Base-by-base conservation (phyloP, 495 filamentous ascomycete genomes). In the Annulohypoxylon stygium region DNA sequence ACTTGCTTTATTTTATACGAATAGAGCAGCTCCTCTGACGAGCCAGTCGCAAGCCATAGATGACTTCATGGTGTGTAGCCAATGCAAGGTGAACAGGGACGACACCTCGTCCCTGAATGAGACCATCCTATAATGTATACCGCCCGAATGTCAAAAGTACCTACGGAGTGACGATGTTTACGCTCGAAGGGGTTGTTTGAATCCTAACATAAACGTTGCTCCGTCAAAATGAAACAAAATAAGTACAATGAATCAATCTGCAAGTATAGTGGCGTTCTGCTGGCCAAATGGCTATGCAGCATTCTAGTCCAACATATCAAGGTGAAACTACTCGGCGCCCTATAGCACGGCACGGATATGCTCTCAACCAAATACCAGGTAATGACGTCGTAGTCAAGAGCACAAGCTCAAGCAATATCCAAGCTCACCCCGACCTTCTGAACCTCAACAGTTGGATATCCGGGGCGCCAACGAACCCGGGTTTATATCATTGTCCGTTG, bases 401-500 rank as follows among this genome's bases (percentile, higher is more conserved):
- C 59, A 68, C 64, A 58, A 72, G 58, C 23, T 47, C 34, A 12
- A 41, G 20, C 23, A 39, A 37, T 43, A 50, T 2, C 18, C 34
- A 33, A 36, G 48, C n/a, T 12, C 16, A 30, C 12, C 11, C 25
- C 14, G 20, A 54, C 20, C 18, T 11, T 41, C 12, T 45, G 3
- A 50, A 6, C 20, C 67, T 65, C 39, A 51, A 50, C 33, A 23
- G 23, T 62, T 53, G 53, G 43, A 34, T 48, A 59, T 33, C 16
- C 20, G 7, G 7, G 20, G 48, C 30, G 16, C 30, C 26, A 36
- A 50, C 43, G 43, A 62, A 25, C 34, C 66, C 66, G 58, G 58
- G 57, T 53, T 64, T 67, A 64, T 61, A 63, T 58, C 30, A 67
- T 61, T 41, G 50, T 9, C 66, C 58, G 50, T 36, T 71, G 4